A percentile compares a stretch with the other conserved stretches of the same genome.
Evolutionary conservation across 2,329 filamentous ascomycete genomes (phyloP).

Genomic region (Tricladium varicosporioides): DNA sequence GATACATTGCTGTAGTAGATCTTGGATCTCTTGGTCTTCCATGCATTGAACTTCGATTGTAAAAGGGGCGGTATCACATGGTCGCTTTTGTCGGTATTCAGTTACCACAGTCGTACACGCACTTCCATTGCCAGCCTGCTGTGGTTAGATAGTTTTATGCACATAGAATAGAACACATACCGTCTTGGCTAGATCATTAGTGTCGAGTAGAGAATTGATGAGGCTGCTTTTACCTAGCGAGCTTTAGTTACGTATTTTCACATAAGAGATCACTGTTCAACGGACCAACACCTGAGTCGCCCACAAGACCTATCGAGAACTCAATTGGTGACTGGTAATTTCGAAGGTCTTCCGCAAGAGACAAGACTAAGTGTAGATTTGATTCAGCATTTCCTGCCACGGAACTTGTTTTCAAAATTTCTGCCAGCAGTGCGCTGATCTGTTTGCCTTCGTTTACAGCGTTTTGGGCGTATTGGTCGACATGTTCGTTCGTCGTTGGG

Average conservation of each 20-base stretch:
- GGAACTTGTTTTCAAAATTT: slow-evolving; percentile 8
- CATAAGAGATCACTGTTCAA: neutral
- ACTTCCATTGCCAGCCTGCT: slow-evolving; percentile 10
- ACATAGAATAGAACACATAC: slow-evolving; percentile 4
- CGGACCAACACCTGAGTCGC: slow-evolving; percentile 19
- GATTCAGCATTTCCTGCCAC: slow-evolving; percentile 14
- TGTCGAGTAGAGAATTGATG: slow-evolving; percentile 16
- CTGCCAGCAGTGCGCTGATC: slow-evolving; percentile 7
- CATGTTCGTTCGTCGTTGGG: neutral
- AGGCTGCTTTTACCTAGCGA: slow-evolving; percentile 17
- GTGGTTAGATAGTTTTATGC: neutral
- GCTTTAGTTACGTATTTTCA: slow-evolving; percentile 1
- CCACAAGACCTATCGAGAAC: slow-evolving; percentile 16
- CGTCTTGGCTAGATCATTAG: slow-evolving; percentile 12
- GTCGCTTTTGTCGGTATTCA: slow-evolving; percentile 15
- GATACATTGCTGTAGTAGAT: slow-evolving; percentile 13
- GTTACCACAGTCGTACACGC: slow-evolving; percentile 13
- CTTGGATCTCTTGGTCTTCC: slow-evolving; percentile 11
- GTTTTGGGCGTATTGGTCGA: neutral
- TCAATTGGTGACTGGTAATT: slow-evolving; percentile 16
- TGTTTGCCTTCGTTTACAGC: slow-evolving; percentile 9
- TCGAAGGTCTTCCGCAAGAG: slow-evolving; percentile 17
- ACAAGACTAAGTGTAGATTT: slow-evolving; percentile 11
- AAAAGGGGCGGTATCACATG: slow-evolving; percentile 7
- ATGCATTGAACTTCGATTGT: slow-evolving; percentile 17